Conservation (phyloP, 163 green algal genomes). For the Dunaliella salina region DNA sequence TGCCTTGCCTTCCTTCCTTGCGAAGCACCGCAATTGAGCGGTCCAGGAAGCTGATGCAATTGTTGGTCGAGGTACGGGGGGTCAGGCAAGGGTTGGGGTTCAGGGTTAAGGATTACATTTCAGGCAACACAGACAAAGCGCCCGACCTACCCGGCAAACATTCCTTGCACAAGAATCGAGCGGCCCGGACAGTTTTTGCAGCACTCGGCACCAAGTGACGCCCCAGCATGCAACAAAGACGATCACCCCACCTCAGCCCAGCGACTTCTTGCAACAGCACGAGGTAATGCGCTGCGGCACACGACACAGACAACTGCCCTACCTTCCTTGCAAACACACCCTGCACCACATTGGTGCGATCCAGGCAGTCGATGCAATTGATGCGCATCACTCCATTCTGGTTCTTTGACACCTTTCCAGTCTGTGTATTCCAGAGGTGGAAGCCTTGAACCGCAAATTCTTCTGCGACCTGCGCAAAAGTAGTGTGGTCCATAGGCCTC, state of each 20-base stretch:
- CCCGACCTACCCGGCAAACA: neutral
- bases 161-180: constrained; percentile 85
- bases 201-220: too few species aligned
- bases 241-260: too few species aligned
- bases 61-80: too few species aligned
- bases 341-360: constrained; percentile 90
- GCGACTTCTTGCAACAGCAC: constrained; percentile 54
- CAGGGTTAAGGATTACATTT: too few species aligned
- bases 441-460: constrained; percentile 46
- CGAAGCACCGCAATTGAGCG: too few species aligned
- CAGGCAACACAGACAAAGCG: neutral
- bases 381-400: constrained; percentile 78
- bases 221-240: neutral
- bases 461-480: constrained; percentile 10
- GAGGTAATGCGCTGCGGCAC: constrained; percentile 61
- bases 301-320: neutral
- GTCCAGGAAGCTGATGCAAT: too few species aligned
- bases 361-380: constrained; percentile 94
- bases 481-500: neutral
- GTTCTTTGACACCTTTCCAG: constrained; percentile 7
- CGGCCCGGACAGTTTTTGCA: constrained; percentile 92
- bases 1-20: too few species aligned
- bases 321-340: constrained; percentile 23
- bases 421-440: constrained; percentile 22
- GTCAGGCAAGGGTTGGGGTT: too few species aligned